Evolutionary conservation across 495 filamentous ascomycete species (phyloP).

Genomic region (Podospora pseudoanserina): DNA sequence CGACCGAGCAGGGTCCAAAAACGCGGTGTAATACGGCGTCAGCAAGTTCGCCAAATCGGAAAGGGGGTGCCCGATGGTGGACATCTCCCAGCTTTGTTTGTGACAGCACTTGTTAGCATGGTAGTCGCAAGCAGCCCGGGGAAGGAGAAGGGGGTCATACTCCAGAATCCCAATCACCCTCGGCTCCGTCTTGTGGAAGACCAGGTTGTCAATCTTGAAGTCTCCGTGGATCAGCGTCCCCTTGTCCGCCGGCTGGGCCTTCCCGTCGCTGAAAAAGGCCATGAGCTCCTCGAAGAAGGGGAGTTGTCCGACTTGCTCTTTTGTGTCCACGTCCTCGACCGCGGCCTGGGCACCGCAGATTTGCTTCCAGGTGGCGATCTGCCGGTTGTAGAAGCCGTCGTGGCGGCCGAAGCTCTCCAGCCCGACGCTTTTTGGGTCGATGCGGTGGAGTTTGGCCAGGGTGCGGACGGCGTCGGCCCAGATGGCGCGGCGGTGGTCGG

Average conservation of each 20-base stretch:
- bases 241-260: conserved; percentile 70
- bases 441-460: conserved; percentile 79
- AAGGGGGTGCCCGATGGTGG: conserved; percentile 89
- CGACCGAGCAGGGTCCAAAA: conserved; percentile 27
- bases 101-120: conserved; percentile 17
- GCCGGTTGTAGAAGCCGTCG: conserved; percentile 78
- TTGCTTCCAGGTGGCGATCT: conserved; percentile 74
- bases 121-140: not conserved
- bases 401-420: conserved; percentile 70
- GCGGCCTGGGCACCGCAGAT: conserved; percentile 75
- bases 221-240: conserved; percentile 86
- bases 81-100: conserved; percentile 78
- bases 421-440: conserved; percentile 61
- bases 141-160: conserved; percentile 40
- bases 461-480: conserved; percentile 83
- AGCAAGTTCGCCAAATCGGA: conserved; percentile 80
- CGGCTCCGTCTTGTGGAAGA: conserved; percentile 86
- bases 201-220: conserved; percentile 96
- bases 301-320: conserved; percentile 71
- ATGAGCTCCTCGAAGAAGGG: conserved; percentile 79
- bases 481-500: conserved; percentile 68
- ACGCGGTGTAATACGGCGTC: conserved; percentile 59
- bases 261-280: conserved; percentile 65
- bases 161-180: conserved; percentile 90
- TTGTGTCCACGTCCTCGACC: conserved; percentile 70